Conservation (phyloP, 148 eudicot species). For the Camellia lanceoleosa region DNA sequence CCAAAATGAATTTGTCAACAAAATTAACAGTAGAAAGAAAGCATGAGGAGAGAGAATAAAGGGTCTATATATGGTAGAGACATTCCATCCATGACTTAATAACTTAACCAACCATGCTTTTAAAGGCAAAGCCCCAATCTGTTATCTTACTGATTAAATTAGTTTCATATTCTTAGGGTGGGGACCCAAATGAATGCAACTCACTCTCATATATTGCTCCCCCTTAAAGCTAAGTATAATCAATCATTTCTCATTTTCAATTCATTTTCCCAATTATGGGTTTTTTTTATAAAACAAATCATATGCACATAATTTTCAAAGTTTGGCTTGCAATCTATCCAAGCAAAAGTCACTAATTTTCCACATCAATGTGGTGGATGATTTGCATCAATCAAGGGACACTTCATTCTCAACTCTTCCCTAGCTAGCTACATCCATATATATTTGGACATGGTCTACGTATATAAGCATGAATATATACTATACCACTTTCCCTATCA, state of each 20-base stretch:
- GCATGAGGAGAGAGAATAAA: neutral
- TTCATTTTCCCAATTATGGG: neutral
- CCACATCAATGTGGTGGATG: constrained; percentile 35
- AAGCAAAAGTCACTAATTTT: constrained; percentile 48
- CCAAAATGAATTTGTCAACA: neutral
- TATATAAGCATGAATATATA: neutral
- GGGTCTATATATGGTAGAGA: neutral
- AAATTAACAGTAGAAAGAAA: neutral
- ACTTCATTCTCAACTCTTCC: constrained; percentile 17
- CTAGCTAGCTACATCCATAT: neutral
- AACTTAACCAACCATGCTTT: constrained; percentile 29
- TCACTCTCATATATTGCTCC: constrained; percentile 36
- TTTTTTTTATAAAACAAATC: constrained; percentile 15
- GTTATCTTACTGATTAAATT: constrained; percentile 13
- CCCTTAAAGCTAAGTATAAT: constrained; percentile 63
- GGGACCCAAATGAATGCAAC: constrained; percentile 18
- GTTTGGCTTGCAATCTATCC: constrained; percentile 39
- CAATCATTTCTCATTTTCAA: constrained; percentile 16
- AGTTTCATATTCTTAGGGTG: neutral
- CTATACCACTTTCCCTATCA: no score
- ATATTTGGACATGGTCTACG: constrained; percentile 6
- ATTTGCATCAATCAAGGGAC: constrained; percentile 28
- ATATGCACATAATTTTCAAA: constrained; percentile 27
- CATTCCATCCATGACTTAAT: constrained; percentile 16
- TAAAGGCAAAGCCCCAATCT: constrained; percentile 11